Conservation (phyloP, 2,329 filamentous ascomycete species). For the Ascochyta pisi region DNA sequence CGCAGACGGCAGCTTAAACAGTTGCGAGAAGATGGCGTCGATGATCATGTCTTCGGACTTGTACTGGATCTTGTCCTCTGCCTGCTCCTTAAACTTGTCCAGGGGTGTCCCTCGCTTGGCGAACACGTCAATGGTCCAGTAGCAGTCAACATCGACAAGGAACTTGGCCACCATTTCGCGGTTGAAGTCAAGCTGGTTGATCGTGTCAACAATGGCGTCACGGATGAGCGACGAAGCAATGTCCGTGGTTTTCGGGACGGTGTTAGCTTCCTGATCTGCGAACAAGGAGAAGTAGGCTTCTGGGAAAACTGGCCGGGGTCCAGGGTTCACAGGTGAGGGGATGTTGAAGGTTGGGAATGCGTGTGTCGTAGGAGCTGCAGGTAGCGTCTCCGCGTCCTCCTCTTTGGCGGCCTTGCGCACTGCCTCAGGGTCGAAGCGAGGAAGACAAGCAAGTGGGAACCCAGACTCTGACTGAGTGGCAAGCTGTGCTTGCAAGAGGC, state of each 20-base stretch:
- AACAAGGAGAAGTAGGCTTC: constrained; percentile 96
- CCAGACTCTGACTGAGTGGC: constrained; percentile 74
- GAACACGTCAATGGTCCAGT: constrained; percentile 88
- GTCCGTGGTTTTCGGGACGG: constrained; percentile 78
- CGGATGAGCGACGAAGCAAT: constrained; percentile 84
- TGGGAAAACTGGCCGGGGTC: constrained; percentile 80
- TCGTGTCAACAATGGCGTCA: constrained; percentile 87
- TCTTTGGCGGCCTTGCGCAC: constrained; percentile 61
- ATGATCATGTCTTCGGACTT: constrained; percentile 97
- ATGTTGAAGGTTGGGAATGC: constrained; percentile 77
- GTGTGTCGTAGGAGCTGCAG: constrained; percentile 67
- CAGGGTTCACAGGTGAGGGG: constrained; percentile 76
- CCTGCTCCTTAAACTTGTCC: constrained; percentile 76
- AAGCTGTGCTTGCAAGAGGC: constrained; percentile 84
- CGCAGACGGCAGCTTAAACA: constrained; percentile 83
- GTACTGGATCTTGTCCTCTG: constrained; percentile 79
- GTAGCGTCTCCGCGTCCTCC: constrained; percentile 60
- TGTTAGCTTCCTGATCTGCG: constrained; percentile 82
- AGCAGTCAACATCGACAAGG: constrained; percentile 92
- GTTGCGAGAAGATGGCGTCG: constrained; percentile 96
- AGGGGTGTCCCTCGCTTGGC: constrained; percentile 92
- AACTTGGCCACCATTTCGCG: constrained; percentile 85
- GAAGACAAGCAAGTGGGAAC: constrained; percentile 75
- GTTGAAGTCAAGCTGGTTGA: constrained; percentile 94
- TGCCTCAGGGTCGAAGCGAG: constrained; percentile 57